A percentile compares a stretch with the other conserved stretches of the same genome.
These are phyloP conservation scores for Papiliotrema nemorosa DNA, from an alignment of 1,284 basidiomycete species.

Conservation along the genomic window DNA sequence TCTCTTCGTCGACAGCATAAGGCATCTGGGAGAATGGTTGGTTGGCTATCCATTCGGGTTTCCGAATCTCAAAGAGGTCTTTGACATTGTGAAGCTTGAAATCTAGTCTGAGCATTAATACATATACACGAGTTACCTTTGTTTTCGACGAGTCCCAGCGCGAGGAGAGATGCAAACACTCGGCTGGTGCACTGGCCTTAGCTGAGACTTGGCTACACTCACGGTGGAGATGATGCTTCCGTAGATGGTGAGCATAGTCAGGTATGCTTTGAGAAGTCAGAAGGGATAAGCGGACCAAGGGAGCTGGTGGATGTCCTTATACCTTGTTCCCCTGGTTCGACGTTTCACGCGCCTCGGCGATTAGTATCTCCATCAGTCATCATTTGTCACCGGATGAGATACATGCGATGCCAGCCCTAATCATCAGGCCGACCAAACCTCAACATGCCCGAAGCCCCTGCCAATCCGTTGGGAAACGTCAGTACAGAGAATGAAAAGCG, in stretches of 20 bases:
- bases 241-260: background rate
- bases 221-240: background rate
- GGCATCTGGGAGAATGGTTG: constrained; percentile 68
- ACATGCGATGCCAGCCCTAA: too few relatives aligned
- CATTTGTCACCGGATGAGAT: too few relatives aligned
- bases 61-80: constrained; percentile 53
- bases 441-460: too few relatives aligned
- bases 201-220: background rate
- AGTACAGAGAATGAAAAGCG: too few relatives aligned
- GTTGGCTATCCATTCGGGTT: constrained; percentile 48
- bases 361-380: too few relatives aligned
- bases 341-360: too few relatives aligned
- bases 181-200: constrained; percentile 20
- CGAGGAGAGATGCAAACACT: constrained; percentile 16
- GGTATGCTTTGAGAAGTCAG: too few relatives aligned
- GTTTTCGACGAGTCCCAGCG: constrained; percentile 11
- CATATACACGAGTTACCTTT: constrained; percentile 3
- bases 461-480: too few relatives aligned
- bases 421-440: too few relatives aligned
- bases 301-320: too few relatives aligned
- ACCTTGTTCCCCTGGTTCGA: too few relatives aligned
- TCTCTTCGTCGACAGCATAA: constrained; percentile 53
- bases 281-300: too few relatives aligned
- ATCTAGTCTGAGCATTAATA: constrained; percentile 11
- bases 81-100: constrained; percentile 23